Evolutionary conservation across 2,329 filamentous ascomycete species (phyloP), one percentile per base, ranked within the genome.

Genomic region (Didymellaceae sp.): DNA sequence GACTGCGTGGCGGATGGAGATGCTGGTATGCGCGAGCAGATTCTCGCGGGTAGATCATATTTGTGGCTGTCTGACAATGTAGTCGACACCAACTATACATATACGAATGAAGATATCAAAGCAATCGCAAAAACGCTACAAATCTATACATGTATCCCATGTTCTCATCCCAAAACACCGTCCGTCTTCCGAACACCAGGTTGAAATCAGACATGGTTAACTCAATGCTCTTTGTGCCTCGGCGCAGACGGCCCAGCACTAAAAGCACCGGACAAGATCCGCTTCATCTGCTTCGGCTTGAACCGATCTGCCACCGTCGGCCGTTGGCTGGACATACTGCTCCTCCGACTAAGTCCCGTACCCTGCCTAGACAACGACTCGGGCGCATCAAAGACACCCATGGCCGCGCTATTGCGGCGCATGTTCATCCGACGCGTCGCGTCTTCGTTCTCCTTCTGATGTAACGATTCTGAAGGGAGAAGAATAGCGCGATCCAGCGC

Each of bases 401-500:
- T 45, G 1, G 61, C 55, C 28, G 54, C 60, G 38, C 68, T 72
- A 7, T 54, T 49, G 6, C 70, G 52, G 4, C 71, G 44, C 1
- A 66, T 65, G 9, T 46, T 52, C 48, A 52, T 52, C 8, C 79
- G 70, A 18, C 74, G 74, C 17, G 77, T 76, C 1, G 78, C 78
- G 51, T 84, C 80, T 20, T 75, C 75, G 5, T 78, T 77, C 59
- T 88, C 86, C 48, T 82, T 83, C 55, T 82, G 75, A 45, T 87
- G 80, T 3, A 87, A 69, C n/a, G 80, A 78, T 54, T 89, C 86
- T 8, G 80, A 84, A 0, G 87, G 87, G 1, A 90, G 77, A 1
- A 90, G 71, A 45, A 90, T 87, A 22, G 87, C 87, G 39, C 86
- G 82, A 60, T 90, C 87, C 6, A 88, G 73, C 68, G 91, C 72